These are phyloP conservation scores for Wolfiporia cocos DNA, from an alignment of 1,284 basidiomycete species.

Conservation along the genomic window DNA sequence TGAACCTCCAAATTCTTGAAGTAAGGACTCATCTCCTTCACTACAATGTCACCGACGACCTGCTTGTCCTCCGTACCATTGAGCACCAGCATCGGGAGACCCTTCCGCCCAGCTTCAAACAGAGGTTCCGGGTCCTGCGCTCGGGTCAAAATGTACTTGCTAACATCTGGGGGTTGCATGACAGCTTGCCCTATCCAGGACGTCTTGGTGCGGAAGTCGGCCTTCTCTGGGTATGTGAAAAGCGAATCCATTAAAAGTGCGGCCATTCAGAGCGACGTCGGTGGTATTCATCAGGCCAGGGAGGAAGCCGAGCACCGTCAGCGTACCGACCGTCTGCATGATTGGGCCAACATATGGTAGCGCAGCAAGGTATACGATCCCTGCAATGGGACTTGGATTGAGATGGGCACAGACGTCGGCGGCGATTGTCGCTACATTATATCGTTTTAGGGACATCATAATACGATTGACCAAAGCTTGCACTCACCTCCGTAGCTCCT, in stretches of 20 bases:
- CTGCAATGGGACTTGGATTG: not conserved
- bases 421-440: slow-evolving; percentile 4
- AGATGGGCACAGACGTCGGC: slow-evolving; percentile 7
- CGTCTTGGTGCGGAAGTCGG: slow-evolving; percentile 11
- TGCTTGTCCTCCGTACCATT: slow-evolving; percentile 8
- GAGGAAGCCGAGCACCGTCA: slow-evolving; percentile 8
- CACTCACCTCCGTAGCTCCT: slow-evolving; percentile 14
- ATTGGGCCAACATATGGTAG: slow-evolving; percentile 14
- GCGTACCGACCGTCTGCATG: slow-evolving; percentile 9
- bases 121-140: slow-evolving; percentile 7
- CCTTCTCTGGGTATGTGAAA: slow-evolving; percentile 11
- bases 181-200: slow-evolving; percentile 15
- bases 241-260: slow-evolving; percentile 14
- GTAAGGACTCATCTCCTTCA: slow-evolving; percentile 14
- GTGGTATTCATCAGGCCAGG: slow-evolving; percentile 8
- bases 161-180: slow-evolving; percentile 11
- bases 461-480: not conserved
- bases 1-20: slow-evolving; percentile 17
- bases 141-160: slow-evolving; percentile 4
- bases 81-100: slow-evolving; percentile 7
- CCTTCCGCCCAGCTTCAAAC: slow-evolving; percentile 4
- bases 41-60: slow-evolving; percentile 10
- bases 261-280: slow-evolving; percentile 14
- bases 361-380: slow-evolving; percentile 10
- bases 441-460: not conserved